A percentile compares a stretch with the other conserved stretches of the same genome.
Evolutionary conservation across 2,329 filamentous ascomycete genomes (phyloP).

Genomic region (Fusarium devonianum): DNA sequence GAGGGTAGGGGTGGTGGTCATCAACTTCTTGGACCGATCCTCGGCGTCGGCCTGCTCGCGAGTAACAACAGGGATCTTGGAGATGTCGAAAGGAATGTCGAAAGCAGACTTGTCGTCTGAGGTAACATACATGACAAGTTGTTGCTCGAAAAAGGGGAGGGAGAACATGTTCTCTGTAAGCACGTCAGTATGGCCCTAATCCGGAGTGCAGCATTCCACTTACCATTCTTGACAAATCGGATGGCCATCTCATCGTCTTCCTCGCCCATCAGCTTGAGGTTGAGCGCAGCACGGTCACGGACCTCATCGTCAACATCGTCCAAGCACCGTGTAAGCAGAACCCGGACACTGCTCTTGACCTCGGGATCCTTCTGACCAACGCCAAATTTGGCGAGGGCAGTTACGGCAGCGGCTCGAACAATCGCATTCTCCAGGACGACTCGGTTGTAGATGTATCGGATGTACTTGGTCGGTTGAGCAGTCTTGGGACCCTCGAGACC

Average conservation of each 20-base stretch:
- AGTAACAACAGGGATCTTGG: conserved; percentile 89
- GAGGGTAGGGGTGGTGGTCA: conserved; percentile 87
- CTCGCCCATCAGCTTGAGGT: conserved; percentile 89
- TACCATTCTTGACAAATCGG: conserved; percentile 92
- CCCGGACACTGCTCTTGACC: conserved; percentile 93
- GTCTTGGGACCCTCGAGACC: conserved; percentile 96
- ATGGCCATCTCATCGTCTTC: conserved; percentile 87
- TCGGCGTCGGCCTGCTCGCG: conserved; percentile 96
- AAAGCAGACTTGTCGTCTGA: conserved; percentile 89
- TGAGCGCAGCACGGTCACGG: conserved; percentile 91
- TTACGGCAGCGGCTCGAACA: conserved; percentile 92
- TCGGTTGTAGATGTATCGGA: conserved; percentile 98
- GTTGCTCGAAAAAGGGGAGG: conserved; percentile 92
- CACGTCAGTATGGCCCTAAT: conserved; percentile 15
- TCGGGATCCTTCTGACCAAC: conserved; percentile 96
- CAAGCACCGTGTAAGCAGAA: conserved; percentile 89
- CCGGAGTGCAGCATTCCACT: conserved; percentile 3
- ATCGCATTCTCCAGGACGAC: conserved; percentile 97
- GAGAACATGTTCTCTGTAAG: conserved; percentile 88
- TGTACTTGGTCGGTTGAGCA: conserved; percentile 95
- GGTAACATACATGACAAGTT: conserved; percentile 96
- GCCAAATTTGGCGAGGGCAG: conserved; percentile 94
- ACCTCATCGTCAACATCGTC: conserved; percentile 99
- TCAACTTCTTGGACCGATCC: conserved; percentile 96
- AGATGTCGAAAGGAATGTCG: conserved; percentile 85